Base-by-base conservation (phyloP, 2,329 filamentous ascomycete genomes). In the Penicillium concentricum region DNA sequence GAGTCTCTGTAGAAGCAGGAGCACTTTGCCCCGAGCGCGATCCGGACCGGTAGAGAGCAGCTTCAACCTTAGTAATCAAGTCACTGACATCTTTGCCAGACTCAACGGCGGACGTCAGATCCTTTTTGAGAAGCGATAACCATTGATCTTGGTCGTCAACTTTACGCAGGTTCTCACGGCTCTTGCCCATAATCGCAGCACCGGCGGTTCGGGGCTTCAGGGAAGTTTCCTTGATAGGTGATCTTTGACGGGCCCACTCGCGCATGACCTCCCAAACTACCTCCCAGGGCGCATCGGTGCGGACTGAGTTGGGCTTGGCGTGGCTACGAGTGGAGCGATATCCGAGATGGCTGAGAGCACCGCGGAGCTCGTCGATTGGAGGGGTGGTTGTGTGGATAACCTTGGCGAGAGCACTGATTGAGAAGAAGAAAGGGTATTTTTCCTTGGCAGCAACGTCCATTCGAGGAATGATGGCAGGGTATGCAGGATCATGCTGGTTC, bases 261-360 rank as follows among this genome's bases (percentile, higher is more conserved):
- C 90, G 84, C 85, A 97, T 94, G 28, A 97, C 80, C 71, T 95
- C 89, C 92, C 94, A 97, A 46, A 99, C 84, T 0, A 91, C 87
- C 5, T 81, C 81, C 92, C 92, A 99, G 0, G 92, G 90, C 15
- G 94, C 94, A 74, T 97, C 87, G 0, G 94, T 97, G 78, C 95
- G 96, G 74, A 97, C 87, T 68, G 90, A 94, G 26, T 92, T 93
- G 0, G 91, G 84, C 64, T 92, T 91, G 66, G 91, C 91, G 74
- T 99, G 94, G 65, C 90, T 96, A 67, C 93, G 86, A 0, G 90
- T 90, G 4, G 89, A 89, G 44, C 84, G 82, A 71, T 96, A 97
- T 7, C 93, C 94, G 1, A 95, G 81, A 58, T 88, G 84, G 22
- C 86, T 82, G 30, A 99, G 78, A 3, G 94, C 94, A 22, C 94